These are phyloP conservation scores for Penicillium sp. DNA, from an alignment of 2,329 filamentous ascomycete genomes.

Conservation along the genomic window DNA sequence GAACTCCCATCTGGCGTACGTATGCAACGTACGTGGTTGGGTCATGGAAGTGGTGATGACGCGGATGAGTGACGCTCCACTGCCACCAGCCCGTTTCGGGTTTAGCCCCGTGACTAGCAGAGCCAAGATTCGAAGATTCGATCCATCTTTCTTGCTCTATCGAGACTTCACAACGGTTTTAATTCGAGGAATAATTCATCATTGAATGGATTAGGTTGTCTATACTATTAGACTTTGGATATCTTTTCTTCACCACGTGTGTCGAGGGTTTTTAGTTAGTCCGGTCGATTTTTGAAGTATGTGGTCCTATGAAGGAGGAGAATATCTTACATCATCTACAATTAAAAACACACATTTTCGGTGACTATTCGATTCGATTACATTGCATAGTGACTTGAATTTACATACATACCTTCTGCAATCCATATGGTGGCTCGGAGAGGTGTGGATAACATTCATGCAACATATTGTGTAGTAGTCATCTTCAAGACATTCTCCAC, in stretches of 20 bases:
- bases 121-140: background rate
- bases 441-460: background rate
- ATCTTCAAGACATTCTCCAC: background rate
- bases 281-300: background rate
- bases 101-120: constrained; percentile 1
- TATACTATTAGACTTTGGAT: background rate
- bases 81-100: constrained; percentile 12
- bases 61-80: constrained; percentile 29
- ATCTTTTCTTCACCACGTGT: constrained; percentile 1
- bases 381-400: background rate
- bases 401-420: background rate
- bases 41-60: constrained; percentile 23
- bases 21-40: constrained; percentile 24
- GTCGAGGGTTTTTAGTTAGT: background rate
- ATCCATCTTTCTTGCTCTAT: background rate
- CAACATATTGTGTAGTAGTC: background rate
- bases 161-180: background rate
- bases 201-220: background rate
- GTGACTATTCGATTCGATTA: background rate
- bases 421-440: background rate
- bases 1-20: constrained; percentile 17
- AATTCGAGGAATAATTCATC: background rate
- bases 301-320: background rate
- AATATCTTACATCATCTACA: no score
- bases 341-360: no score